Evolutionary conservation across 2,329 filamentous ascomycete species (phyloP), one percentile per base, ranked within the genome.

Genomic region (Colletotrichum brevisporum): DNA sequence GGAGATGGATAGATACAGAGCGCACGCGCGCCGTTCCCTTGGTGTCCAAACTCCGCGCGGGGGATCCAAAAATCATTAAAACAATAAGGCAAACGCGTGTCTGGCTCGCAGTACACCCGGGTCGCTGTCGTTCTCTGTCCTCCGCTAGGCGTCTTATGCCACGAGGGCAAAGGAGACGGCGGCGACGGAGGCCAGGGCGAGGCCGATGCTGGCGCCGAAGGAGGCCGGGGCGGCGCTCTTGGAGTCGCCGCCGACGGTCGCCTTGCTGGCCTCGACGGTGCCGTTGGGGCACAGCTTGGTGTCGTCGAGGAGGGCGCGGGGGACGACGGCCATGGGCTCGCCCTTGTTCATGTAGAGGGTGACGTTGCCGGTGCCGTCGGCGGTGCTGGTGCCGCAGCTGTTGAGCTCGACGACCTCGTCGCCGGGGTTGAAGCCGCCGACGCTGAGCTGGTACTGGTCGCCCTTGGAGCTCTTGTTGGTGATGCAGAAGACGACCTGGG

Each of bases 381-480:
- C 66, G 43, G 62, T 66, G 48, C 26, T 26, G 48, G 55, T 59
- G 31, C 48, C 62, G 66, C 66, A 69, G 31, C 54, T 57, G 39
- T 47, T 55, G 24, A 69, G 16, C 66, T 69, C 66, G 18, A 69
- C 62, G n/a, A 69, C 66, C 12, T 55, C 26, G 50, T 69, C 66
- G 18, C 62, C 62, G 16, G 66, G 66, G 39, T 66, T 53, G 66
- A 69, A 69, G 50, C 66, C 66, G 50, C 66, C 66, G 31, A 69
- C 27, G 50, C 54, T 59, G 54, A 69, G 66, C 62, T 66, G 27
- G 55, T 69, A 69, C 15, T 31, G 50, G 43, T 47, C 31, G 62
- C 66, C 66, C 61, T 69, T 66, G 27, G 55, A 55, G 62, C 66
- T 51, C 66, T 69, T 69, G 66, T 69, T 69, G 66, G 66, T 69